A percentile compares a stretch with the other conserved stretches of the same genome.
phyloP scores from a whole-genome alignment of 106 monocot genomes.

The Apostasia shenzhenica region DNA sequence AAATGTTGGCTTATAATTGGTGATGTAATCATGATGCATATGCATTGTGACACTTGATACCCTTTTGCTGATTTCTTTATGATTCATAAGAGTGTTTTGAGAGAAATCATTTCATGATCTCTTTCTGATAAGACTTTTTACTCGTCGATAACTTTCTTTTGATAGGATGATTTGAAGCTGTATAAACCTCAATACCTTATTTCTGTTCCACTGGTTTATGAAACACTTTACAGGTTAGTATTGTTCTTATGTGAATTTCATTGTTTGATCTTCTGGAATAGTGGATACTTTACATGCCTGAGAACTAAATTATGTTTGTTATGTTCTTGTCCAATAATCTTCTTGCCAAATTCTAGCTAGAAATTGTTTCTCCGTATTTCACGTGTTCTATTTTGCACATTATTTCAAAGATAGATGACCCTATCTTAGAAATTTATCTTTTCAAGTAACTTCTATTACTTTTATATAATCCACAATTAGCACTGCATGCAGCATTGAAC shows the following conservation, averaged over 20 bases:
- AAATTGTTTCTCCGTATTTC: too few species aligned
- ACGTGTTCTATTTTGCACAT: not conserved
- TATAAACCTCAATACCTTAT: constrained; percentile 78
- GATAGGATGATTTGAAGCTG: constrained; percentile 65
- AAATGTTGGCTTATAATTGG: not conserved
- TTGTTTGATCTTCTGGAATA: not conserved
- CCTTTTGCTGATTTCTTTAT: not conserved
- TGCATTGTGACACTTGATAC: not conserved
- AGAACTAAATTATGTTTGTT: too few species aligned
- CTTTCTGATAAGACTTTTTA: not conserved
- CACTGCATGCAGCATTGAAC: too few species aligned
- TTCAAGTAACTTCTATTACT: too few species aligned
- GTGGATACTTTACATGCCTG: too few species aligned
- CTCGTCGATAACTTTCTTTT: constrained; percentile 1
- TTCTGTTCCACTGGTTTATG: constrained; percentile 89
- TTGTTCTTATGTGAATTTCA: not conserved
- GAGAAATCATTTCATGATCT: not conserved
- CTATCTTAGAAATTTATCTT: too few species aligned
- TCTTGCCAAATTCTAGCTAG: too few species aligned
- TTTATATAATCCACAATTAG: too few species aligned
- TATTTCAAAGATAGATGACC: not conserved
- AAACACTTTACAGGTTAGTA: constrained; percentile 82
- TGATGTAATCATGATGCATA: not conserved
- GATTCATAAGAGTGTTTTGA: not conserved
- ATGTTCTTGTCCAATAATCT: too few species aligned